Percentiles rank a stretch among this genome's conserved stretches.
These are phyloP conservation scores for Physcomitrellopsis africana DNA, from an alignment of 225 moss, liverwort and hornwort genomes.

Conservation along the genomic window DNA sequence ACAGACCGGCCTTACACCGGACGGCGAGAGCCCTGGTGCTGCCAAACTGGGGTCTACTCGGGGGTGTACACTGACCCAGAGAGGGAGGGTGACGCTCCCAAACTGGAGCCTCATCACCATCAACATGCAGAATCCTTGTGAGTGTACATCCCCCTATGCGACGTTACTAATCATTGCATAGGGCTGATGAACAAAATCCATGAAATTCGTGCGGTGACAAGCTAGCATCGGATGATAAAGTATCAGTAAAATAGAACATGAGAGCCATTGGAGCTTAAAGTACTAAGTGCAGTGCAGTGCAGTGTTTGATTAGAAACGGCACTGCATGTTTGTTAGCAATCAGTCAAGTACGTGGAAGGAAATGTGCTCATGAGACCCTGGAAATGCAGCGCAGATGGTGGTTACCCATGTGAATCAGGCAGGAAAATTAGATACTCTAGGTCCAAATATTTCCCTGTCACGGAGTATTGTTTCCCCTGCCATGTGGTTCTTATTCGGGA, in stretches of 20 bases:
- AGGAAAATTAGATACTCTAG: not conserved
- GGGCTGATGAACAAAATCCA: not conserved
- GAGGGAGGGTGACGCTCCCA: not conserved
- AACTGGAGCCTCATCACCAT: not conserved
- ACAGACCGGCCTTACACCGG: not conserved
- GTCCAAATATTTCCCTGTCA: not conserved
- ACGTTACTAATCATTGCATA: not conserved
- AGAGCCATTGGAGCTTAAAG: not conserved
- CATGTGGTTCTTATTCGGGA: not conserved
- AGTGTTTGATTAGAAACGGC: not conserved
- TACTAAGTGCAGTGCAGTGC: not conserved
- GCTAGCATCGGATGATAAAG: too few species aligned
- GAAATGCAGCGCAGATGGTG: not conserved
- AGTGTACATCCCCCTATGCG: not conserved
- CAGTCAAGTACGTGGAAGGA: not conserved
- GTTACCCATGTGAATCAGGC: constrained; percentile 5
- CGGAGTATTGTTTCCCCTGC: not conserved
- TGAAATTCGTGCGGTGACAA: too few species aligned
- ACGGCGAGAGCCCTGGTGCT: not conserved
- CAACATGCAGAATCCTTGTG: not conserved
- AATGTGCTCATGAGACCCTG: not conserved
- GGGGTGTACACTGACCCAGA: not conserved
- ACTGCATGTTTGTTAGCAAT: not conserved
- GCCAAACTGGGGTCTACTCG: not conserved
- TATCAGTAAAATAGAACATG: too few species aligned